Evolutionary conservation across 306 rosid species (phyloP), one percentile per base, ranked within the genome.

Genomic region (Herpetospermum pedunculosum): DNA sequence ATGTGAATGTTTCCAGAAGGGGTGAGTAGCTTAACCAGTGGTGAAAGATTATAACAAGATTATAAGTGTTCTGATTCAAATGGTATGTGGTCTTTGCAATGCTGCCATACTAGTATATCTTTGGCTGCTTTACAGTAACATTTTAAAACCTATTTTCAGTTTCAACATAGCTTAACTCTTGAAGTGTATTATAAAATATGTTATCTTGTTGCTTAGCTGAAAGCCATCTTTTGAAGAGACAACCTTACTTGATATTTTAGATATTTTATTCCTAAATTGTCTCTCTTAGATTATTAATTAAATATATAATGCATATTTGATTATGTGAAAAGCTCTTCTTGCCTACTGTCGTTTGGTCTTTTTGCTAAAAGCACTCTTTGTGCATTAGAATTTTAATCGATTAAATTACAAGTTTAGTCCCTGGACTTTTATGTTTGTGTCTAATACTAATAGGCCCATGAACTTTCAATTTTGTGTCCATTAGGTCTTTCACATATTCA

Each of bases 1-100:
- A 78, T 91, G 96, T 83, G 97, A 93, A 86, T 84, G 88, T 77
- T 85, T 87, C 76, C 98, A 93, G 74, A 89, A 85, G 80, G 89
- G 97, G 98, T 93, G 77, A 89, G 96, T 60, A 60, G 30, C 75
- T 47, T 26, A 35, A 73, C 49, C 63, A 49, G 25, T 70, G 52
- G 40, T 79, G 52, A 67, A 76, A 73, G 57, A 19, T 53, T 48
- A 54, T 19, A 44, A 47, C 60, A 76, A 73, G 57, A 19, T 53
- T 48, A 54, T 19, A 44, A 47, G 48, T 35, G 38, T 73, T 55
- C 77, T 73, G 48, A 14, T 64, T 19, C 48, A 64, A 64, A 64
- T 21, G 18, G 30, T 19, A 2, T 62, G 35, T 41, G 12, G 13
- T 40, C 37, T 41, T 40, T 12, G 32, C 13, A 23, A 67, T 21